phyloP scores from a whole-genome alignment of 257 asterid species.

The Petunia secreta region DNA sequence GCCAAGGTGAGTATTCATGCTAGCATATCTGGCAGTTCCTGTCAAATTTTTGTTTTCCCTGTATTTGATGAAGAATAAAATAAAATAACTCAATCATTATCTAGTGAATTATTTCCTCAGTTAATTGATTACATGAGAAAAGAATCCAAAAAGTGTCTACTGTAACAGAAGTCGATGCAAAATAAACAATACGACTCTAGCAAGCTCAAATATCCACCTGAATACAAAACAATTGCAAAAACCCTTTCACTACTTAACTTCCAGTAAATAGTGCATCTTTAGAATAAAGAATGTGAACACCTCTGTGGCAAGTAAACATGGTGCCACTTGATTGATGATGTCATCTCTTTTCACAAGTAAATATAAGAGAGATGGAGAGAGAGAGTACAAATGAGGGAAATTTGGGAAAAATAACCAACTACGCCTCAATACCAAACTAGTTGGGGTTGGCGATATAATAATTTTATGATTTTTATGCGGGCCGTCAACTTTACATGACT shows the following conservation, averaged over 20 bases:
- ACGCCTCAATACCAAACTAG: neutral
- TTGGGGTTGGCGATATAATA: neutral
- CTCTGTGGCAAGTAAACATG: conserved; percentile 1
- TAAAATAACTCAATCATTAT: conserved; percentile 1
- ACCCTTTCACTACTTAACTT: conserved; percentile 11
- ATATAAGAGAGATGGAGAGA: neutral
- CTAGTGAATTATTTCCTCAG: neutral
- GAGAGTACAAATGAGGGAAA: neutral
- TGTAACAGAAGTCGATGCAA: neutral
- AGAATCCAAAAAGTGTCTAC: neutral
- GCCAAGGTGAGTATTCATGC: conserved; percentile 95
- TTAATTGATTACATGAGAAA: neutral
- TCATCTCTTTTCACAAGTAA: neutral
- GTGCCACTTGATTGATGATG: conserved; percentile 11
- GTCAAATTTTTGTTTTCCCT: conserved; percentile 90
- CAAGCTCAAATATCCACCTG: conserved; percentile 17
- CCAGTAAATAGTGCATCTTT: neutral
- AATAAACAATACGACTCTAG: neutral
- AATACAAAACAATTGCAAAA: conserved; percentile 11
- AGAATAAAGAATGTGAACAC: neutral
- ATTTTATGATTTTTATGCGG: conserved; percentile 6
- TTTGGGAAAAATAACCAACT: neutral
- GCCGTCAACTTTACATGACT: neutral
- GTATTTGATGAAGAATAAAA: conserved; percentile 36
- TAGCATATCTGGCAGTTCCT: conserved; percentile 94